Percentiles rank a stretch among this genome's conserved stretches.
Evolutionary conservation across 768 basidiomycete genomes (phyloP).

Genomic region (Dictyophora rubrovolvata): DNA sequence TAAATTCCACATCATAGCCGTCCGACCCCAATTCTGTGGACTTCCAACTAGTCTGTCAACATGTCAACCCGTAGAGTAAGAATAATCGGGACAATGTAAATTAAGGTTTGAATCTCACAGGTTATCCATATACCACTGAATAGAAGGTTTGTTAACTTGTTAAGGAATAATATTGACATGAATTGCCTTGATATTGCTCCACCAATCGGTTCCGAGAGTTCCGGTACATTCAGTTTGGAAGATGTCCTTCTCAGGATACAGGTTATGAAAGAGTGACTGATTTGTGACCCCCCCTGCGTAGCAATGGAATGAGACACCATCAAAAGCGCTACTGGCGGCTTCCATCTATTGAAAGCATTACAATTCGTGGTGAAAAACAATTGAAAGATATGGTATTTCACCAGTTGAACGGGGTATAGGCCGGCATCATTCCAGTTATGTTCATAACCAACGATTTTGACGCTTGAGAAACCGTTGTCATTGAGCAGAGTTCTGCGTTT

Average conservation of each 20-base stretch:
- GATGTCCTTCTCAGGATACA: slow-evolving; percentile 48
- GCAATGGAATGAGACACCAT: slow-evolving; percentile 66
- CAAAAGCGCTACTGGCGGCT: slow-evolving; percentile 42
- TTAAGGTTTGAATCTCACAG: slow-evolving; percentile 30
- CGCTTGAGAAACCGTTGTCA: slow-evolving; percentile 45
- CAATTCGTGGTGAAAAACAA: slow-evolving; percentile 9
- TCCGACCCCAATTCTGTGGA: neutral
- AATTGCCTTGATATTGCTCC: slow-evolving; percentile 64
- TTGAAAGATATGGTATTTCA: slow-evolving; percentile 17
- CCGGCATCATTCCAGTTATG: slow-evolving; percentile 69
- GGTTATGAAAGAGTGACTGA: slow-evolving; percentile 46
- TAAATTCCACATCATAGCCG: slow-evolving; percentile 68
- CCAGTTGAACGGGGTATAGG: slow-evolving; percentile 49
- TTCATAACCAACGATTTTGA: slow-evolving; percentile 58
- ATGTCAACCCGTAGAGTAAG: neutral
- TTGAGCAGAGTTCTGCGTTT: slow-evolving; percentile 41
- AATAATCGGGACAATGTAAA: neutral
- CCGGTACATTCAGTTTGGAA: slow-evolving; percentile 58
- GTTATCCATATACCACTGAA: slow-evolving; percentile 61
- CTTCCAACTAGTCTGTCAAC: neutral
- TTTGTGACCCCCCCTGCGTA: slow-evolving; percentile 45
- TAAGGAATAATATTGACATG: neutral
- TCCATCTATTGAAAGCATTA: slow-evolving; percentile 33
- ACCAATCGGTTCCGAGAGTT: slow-evolving; percentile 61
- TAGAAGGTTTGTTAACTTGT: neutral